Conservation (phyloP, 805 yeast species). For the Candida adriatica region DNA sequence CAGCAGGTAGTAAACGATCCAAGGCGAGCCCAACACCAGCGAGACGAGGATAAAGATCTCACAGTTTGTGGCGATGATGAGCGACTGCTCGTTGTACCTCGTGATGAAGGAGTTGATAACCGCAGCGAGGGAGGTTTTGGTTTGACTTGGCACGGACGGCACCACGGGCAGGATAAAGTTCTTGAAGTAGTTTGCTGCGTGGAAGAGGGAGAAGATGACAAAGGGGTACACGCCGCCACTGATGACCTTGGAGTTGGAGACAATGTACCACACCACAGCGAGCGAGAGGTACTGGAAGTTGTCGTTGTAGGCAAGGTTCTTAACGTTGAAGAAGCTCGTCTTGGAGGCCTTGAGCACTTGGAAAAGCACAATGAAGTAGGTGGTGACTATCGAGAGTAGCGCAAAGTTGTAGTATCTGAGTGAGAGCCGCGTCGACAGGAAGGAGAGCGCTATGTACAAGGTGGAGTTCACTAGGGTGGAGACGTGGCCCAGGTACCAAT, state of each 20-base stretch:
- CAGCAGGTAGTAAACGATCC: slow-evolving; percentile 31
- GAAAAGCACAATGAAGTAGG: slow-evolving; percentile 56
- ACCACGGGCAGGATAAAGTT: slow-evolving; percentile 45
- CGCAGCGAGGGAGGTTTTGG: slow-evolving; percentile 24
- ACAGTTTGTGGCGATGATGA: slow-evolving; percentile 38
- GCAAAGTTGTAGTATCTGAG: slow-evolving; percentile 34
- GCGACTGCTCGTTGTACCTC: slow-evolving; percentile 35
- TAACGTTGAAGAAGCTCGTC: slow-evolving; percentile 22
- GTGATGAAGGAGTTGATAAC: slow-evolving; percentile 28
- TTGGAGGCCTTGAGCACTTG: slow-evolving; percentile 44
- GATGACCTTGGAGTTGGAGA: slow-evolving; percentile 34
- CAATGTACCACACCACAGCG: slow-evolving; percentile 35
- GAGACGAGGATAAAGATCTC: slow-evolving; percentile 38
- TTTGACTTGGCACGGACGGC: slow-evolving; percentile 26
- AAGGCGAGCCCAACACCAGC: slow-evolving; percentile 34
- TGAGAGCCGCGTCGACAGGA: slow-evolving; percentile 30
- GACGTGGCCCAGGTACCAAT: slow-evolving; percentile 64
- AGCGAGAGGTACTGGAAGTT: slow-evolving; percentile 56
- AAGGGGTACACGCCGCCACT: slow-evolving; percentile 52
- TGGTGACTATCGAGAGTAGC: slow-evolving; percentile 45
- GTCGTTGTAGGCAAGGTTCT: slow-evolving; percentile 38
- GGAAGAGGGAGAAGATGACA: slow-evolving; percentile 57
- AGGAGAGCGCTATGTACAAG: slow-evolving; percentile 33
- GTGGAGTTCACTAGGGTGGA: slow-evolving; percentile 38
- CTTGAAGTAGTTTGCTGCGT: slow-evolving; percentile 52